Evolutionary conservation across 169 alveolate species (phyloP), one percentile per base, ranked within the genome.

Genomic region (Perkinsus chesapeaki): DNA sequence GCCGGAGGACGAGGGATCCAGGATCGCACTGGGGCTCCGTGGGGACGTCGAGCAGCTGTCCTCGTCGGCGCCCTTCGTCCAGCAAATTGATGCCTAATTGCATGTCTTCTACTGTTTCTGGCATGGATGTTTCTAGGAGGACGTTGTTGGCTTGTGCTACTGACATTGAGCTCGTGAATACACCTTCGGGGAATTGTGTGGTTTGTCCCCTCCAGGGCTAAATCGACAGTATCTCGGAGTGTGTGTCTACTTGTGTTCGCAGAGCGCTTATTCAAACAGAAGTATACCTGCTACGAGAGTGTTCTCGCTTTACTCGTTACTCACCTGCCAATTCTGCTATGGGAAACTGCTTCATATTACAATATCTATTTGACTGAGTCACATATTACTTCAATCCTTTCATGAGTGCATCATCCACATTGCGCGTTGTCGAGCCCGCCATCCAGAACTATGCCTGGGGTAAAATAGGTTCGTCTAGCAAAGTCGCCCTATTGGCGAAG

Each of bases 401-500:
- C 27, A 82, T 82, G 92, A 37, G 48, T 36, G 48, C 48, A 39
- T 36, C 43, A 23, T 82, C 92, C 23, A 37, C 43, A 34, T 92
- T 82, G 90, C 47, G 27, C 7, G 0, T 73, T 48, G 36, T 93
- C 31, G 39, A 34, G 73, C 94, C 94, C 39, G 47, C 39, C 72
- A 92, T 93, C 0, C 94, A 93, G 94, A 92, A 90, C 73, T 93
- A 93, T 90, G 94, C 92, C 38, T 93, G 94, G 94, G 94, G 94
- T 0, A 43, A 39, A 72, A 48, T 90, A 0, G 94, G 92, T 16
- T 12, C 48, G 0, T 9, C 48, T 5, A 27, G 92, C 38, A 47
- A 82, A 5, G 94, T 93, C 9, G 94, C 94, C 5, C 43, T 10
- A 1, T 48, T 92, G 34, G 94, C 94, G 0, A 39, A 36, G 47